phyloP scores from a whole-genome alignment of 306 rosid genomes.

The Rosa chinensis region DNA sequence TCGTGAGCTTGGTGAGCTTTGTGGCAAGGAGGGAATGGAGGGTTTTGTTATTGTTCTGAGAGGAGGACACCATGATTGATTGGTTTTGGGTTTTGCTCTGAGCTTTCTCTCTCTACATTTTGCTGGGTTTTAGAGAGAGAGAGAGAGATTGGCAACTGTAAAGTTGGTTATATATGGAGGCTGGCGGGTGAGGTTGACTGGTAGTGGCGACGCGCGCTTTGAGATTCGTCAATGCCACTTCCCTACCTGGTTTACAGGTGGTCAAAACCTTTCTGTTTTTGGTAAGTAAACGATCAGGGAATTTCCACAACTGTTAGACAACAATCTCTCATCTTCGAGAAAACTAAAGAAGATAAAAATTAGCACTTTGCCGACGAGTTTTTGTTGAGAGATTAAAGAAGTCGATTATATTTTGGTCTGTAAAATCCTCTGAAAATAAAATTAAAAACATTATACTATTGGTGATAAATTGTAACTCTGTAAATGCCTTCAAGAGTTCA shows the following conservation, averaged over 20 bases:
- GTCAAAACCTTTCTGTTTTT: too few species aligned
- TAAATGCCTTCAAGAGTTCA: too few species aligned
- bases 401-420: too few species aligned
- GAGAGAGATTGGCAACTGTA: background rate
- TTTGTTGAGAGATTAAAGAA: too few species aligned
- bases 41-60: constrained; percentile 37
- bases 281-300: too few species aligned
- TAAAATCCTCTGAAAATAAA: too few species aligned
- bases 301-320: too few species aligned
- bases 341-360: too few species aligned
- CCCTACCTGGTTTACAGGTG: background rate
- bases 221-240: background rate
- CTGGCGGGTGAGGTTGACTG: constrained; percentile 1
- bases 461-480: too few species aligned
- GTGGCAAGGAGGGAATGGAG: constrained; percentile 53
- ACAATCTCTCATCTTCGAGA: too few species aligned
- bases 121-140: background rate
- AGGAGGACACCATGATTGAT: constrained; percentile 54
- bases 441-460: too few species aligned
- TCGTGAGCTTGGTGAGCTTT: constrained; percentile 58
- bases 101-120: constrained; percentile 9
- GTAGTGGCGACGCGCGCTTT: constrained; percentile 17
- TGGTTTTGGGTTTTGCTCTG: background rate
- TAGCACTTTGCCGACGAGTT: too few species aligned
- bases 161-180: background rate